Evolutionary conservation across 352 stramenopile species (phyloP), one percentile per base, ranked within the genome.

Genomic region (Blastocystis sp.): DNA sequence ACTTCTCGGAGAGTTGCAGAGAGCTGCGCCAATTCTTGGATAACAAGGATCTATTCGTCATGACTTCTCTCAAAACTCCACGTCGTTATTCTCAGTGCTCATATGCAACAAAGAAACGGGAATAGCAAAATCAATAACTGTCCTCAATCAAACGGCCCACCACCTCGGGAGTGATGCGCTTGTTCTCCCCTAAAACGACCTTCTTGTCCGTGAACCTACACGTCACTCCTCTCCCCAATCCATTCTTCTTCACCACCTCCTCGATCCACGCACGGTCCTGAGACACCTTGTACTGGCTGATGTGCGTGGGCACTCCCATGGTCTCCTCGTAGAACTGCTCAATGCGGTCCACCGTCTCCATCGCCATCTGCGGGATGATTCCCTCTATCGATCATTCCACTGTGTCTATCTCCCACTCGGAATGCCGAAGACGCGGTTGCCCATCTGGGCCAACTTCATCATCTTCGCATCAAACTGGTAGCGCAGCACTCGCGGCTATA

Each of bases 381-480:
- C 64, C 64, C 64, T 74, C 64, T 74, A 74, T 28, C 21, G 7
- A 7, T 43, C 4, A 74, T 52, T 19, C 0, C 64, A 57, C 6
- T 14, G 2, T 34, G 9, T 40, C 9, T 0, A 57, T 21, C 10
- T 1, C 61, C 14, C 54, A 69, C 74, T 68, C 21, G 34, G 21
- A n/a, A 84, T 61, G 34, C 74, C 74, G 61, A 88, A 88, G 19
- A 88, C 78, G 48, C 63, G 78, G 28, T 77, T 43, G 19, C 64
- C 78, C 78, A 88, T 88, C 66, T 88, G 78, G 24, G 78, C 78
- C n/a, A 88, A 42, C 42, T 88, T 88, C 63, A 65, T 48, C 66
- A 79, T 88, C 78, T 88, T 88, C 40, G 38, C 66, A 28, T 88
- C 78, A 24, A 88, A 88, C 40, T 88, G 63, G 61, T 68, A 88